Conservation (phyloP, 1,139 yeast genomes). For the Schizosaccharomyces versatilis region DNA sequence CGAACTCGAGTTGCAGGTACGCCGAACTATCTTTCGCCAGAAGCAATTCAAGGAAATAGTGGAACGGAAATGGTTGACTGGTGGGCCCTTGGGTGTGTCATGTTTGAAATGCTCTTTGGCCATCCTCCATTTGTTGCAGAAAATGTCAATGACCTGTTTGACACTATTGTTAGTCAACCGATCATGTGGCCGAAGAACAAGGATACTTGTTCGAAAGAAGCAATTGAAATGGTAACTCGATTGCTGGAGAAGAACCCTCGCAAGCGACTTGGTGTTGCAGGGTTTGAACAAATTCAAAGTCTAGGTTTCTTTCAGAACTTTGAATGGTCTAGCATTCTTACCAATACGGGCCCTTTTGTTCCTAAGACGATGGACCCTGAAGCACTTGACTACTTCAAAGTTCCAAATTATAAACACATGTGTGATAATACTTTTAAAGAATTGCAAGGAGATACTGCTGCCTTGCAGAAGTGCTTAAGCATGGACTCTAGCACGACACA, state of each 20-base stretch:
- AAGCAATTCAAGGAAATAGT: slow-evolving; percentile 65
- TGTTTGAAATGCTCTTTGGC: slow-evolving; percentile 81
- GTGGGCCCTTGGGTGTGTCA: slow-evolving; percentile 96
- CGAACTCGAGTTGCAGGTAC: slow-evolving; percentile 48
- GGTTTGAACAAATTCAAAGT: slow-evolving; percentile 62
- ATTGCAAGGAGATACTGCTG: no score
- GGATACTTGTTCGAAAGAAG: slow-evolving; percentile 28
- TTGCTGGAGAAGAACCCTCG: slow-evolving; percentile 43
- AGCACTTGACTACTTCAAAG: slow-evolving; percentile 73
- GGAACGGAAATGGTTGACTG: slow-evolving; percentile 83
- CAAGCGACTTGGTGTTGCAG: slow-evolving; percentile 48
- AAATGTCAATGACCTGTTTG: slow-evolving; percentile 61
- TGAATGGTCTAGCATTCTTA: slow-evolving; percentile 44
- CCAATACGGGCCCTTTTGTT: slow-evolving; percentile 26
- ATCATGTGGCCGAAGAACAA: slow-evolving; percentile 63
- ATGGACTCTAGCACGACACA: no score
- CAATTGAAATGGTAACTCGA: slow-evolving; percentile 47
- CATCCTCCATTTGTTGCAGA: slow-evolving; percentile 85
- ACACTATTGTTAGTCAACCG: slow-evolving; percentile 47
- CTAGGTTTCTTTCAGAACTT: slow-evolving; percentile 93
- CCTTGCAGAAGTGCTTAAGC: no score
- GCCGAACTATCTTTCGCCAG: slow-evolving; percentile 94
- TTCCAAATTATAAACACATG: no score
- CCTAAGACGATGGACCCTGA: slow-evolving; percentile 67
- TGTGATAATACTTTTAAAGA: no score